Base-by-base conservation (phyloP, 2,329 filamentous ascomycete species). In the Neopestalotiopsis sp. region DNA sequence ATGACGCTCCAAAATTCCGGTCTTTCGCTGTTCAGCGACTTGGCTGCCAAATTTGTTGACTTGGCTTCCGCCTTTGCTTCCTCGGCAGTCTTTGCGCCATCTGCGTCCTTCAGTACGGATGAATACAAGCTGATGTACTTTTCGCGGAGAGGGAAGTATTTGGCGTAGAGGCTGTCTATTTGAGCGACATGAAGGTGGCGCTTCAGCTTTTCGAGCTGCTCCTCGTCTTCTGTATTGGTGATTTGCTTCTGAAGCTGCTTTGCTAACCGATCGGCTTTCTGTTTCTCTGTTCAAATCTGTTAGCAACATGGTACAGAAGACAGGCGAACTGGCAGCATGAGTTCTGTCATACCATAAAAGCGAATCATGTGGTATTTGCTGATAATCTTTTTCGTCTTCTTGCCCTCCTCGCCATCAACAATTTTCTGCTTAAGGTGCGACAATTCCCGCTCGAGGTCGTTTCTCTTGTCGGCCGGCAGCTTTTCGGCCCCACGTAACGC, bases 321-420 rank as follows among this genome's bases (percentile, higher is more conserved):
- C 49, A 38, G 34, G 1, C 1, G 10, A 0, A 38, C 34, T 6
- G 10, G 12, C 28, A 24, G 30, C 12, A 14, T 24, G 9, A 38
- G 65, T 30, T n/a, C 17, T 28, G 9, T 40, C 86, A 65, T 84
- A 92, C 93, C 93, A 80, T 95, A 95, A 78, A 96, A 96, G 34
- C 93, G 86, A 65, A 95, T 89, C 88, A 94, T 95, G 78, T 95
- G 93, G 75, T 94, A 96, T 79, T 91, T 92, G 65, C 85, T 85
- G 71, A 95, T 94, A 88, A 95, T 93, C 69, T 89, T 86, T 74
- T 86, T 86, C 73, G 89, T 86, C 76, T 85, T 86, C 81, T 89
- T 90, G 74, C 90, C 89, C 69, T 86, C 85, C 69, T 88, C 83
- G 62, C 87, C 85, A 71, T 88, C 85, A 4, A 81, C 84, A 69